These are phyloP conservation scores for Globisporangium lucens DNA, from an alignment of 352 stramenopile genomes.

Conservation along the genomic window DNA sequence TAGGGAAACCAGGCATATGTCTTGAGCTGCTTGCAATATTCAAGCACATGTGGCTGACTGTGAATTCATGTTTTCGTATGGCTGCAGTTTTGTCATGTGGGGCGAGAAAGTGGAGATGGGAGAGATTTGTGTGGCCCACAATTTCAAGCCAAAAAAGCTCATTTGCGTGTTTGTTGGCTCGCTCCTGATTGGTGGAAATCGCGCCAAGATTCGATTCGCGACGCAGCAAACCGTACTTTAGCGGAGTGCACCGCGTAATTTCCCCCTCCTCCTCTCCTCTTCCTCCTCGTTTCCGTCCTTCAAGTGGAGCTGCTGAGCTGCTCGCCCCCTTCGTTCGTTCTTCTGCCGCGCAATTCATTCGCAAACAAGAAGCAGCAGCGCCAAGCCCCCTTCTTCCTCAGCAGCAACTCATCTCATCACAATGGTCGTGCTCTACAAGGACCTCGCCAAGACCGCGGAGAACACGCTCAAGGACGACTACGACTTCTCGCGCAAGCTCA, in stretches of 20 bases:
- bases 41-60: neutral
- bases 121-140: neutral
- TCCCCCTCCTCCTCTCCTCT: conserved; percentile 4
- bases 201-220: conserved; percentile 7
- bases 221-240: conserved; percentile 34
- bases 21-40: neutral
- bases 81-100: neutral
- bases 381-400: conserved; percentile 4
- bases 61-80: neutral
- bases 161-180: conserved; percentile 6
- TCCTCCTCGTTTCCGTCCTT: conserved; percentile 1
- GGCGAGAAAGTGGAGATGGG: neutral
- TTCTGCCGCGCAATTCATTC: conserved; percentile 34
- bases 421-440: conserved; percentile 84
- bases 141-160: neutral
- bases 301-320: neutral
- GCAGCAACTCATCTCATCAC: neutral
- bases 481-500: conserved; percentile 89
- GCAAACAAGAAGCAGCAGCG: conserved; percentile 43
- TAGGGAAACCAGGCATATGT: neutral
- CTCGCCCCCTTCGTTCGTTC: conserved; percentile 2
- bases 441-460: conserved; percentile 84
- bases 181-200: conserved; percentile 5
- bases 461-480: conserved; percentile 88
- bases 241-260: conserved; percentile 19